Percentiles rank a stretch among this genome's conserved stretches.
Conservation (phyloP, 148 eudicot genomes). For the Chenopodium album region DNA sequence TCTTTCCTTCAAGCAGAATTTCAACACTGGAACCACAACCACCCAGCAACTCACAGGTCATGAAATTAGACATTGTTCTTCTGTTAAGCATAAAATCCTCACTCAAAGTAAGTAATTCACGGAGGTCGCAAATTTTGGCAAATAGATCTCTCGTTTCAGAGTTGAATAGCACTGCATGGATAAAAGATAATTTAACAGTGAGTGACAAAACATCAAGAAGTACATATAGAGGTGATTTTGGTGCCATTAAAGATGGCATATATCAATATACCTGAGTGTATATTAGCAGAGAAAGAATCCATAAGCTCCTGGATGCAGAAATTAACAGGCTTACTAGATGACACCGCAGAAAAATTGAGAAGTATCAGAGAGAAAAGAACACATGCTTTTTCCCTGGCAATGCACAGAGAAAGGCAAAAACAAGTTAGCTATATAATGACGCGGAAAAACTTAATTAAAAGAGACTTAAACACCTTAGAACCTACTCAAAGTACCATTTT, state of each 20-base stretch:
- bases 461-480: neutral
- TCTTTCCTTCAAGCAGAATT: slow-evolving; percentile 34
- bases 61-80: slow-evolving; percentile 36
- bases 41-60: slow-evolving; percentile 27
- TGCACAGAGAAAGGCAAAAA: neutral
- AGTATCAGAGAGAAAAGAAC: slow-evolving; percentile 60
- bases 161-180: slow-evolving; percentile 51
- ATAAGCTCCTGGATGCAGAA: slow-evolving; percentile 23
- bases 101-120: slow-evolving; percentile 50
- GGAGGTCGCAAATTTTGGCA: slow-evolving; percentile 41
- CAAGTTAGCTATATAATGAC: neutral
- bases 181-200: neutral
- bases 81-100: slow-evolving; percentile 62
- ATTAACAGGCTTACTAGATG: slow-evolving; percentile 27
- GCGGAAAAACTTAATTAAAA: neutral
- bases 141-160: slow-evolving; percentile 37
- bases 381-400: slow-evolving; percentile 66
- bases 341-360: slow-evolving; percentile 38
- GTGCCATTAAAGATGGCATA: neutral
- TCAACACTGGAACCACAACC: slow-evolving; percentile 28
- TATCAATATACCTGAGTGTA: slow-evolving; percentile 51
- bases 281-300: slow-evolving; percentile 41
- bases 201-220: neutral
- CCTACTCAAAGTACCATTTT: neutral
- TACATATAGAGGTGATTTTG: neutral